phyloP scores from a whole-genome alignment of 225 moss, liverwort and hornwort species.

The Rhytidiadelphus loreus region DNA sequence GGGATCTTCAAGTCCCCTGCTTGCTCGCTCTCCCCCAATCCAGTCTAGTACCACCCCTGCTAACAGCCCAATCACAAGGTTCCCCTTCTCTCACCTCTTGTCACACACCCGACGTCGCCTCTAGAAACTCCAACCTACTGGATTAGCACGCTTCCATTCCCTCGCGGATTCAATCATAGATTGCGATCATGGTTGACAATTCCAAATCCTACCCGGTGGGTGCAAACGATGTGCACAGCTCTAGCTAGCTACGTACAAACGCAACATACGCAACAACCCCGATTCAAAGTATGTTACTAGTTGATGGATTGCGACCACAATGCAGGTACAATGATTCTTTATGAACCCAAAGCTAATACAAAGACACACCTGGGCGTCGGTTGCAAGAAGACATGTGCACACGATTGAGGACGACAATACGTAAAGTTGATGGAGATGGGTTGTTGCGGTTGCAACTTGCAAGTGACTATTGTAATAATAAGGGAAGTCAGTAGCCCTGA shows the following conservation, averaged over 20 bases:
- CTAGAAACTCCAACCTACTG: neutral
- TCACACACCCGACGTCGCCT: neutral
- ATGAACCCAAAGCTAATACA: neutral
- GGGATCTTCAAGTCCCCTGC: neutral
- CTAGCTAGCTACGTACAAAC: too few species aligned
- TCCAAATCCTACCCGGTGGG: neutral
- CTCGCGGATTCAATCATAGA: neutral
- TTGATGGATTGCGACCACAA: neutral
- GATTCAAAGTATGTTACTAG: neutral
- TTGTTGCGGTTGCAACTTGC: neutral
- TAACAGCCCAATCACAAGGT: neutral
- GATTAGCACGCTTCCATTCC: neutral
- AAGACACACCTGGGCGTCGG: neutral
- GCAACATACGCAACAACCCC: neutral
- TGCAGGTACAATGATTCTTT: neutral
- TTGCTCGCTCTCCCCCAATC: neutral
- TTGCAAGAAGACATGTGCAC: neutral
- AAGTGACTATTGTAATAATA: neutral
- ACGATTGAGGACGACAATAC: neutral
- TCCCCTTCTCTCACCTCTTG: neutral
- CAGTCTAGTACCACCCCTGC: too few species aligned
- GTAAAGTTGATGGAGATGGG: neutral
- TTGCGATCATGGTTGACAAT: neutral
- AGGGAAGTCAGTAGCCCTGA: neutral
- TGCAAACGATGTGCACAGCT: too few species aligned